Evolutionary conservation across 352 stramenopile species (phyloP).

Genomic region (Bremia lactucae): DNA sequence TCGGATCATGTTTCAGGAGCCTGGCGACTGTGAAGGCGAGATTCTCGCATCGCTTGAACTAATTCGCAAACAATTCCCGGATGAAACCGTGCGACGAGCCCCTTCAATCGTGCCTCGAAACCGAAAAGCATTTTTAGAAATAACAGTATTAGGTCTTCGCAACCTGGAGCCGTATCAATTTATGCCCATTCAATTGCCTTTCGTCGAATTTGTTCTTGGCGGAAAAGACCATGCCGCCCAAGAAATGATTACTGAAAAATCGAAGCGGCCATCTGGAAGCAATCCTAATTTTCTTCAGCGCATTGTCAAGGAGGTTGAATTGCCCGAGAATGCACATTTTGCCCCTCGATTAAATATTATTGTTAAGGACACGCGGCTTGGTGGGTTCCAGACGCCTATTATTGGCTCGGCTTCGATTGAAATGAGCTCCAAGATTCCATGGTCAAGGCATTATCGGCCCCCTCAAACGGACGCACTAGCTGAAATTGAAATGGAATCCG

Average conservation of each 20-base stretch:
- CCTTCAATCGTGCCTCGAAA: slow-evolving; percentile 49
- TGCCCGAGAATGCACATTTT: slow-evolving; percentile 85
- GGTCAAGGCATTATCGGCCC: slow-evolving; percentile 62
- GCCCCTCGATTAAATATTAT: slow-evolving; percentile 84
- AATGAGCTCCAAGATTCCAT: slow-evolving; percentile 77
- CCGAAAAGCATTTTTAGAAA: slow-evolving; percentile 69
- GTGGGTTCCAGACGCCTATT: slow-evolving; percentile 77
- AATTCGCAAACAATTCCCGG: slow-evolving; percentile 58
- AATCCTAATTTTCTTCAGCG: slow-evolving; percentile 88
- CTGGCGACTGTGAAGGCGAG: slow-evolving; percentile 70
- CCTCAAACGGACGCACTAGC: slow-evolving; percentile 57
- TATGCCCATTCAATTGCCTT: slow-evolving; percentile 80
- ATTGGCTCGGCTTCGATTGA: slow-evolving; percentile 78
- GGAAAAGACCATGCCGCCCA: slow-evolving; percentile 65
- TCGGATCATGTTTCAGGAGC: slow-evolving; percentile 63
- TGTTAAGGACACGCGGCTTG: slow-evolving; percentile 82
- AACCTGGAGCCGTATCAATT: slow-evolving; percentile 86
- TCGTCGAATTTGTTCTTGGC: slow-evolving; percentile 82
- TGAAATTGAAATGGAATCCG: slow-evolving; percentile 57
- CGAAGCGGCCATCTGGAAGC: slow-evolving; percentile 59
- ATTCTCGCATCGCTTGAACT: slow-evolving; percentile 69
- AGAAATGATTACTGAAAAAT: slow-evolving; percentile 84
- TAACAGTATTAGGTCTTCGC: slow-evolving; percentile 76
- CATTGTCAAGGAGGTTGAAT: slow-evolving; percentile 78
- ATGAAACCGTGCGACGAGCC: slow-evolving; percentile 42